Evolutionary conservation across 1,284 basidiomycete genomes (phyloP), one percentile per base, ranked within the genome.

Genomic region (Gymnopus androsaceus): DNA sequence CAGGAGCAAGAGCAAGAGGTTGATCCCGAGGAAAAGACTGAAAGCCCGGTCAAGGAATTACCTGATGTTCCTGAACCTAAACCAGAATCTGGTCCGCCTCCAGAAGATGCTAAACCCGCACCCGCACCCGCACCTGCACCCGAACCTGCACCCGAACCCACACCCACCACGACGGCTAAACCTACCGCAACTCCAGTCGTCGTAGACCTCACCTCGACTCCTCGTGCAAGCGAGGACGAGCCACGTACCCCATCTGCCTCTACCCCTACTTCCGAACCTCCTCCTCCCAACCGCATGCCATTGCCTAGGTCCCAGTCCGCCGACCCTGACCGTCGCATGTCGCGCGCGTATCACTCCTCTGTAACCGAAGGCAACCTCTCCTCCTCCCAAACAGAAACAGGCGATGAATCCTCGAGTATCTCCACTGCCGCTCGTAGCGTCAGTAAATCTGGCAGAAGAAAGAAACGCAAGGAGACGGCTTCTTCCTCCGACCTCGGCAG

Each of bases 221-320:
- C 56, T 42, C 55, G 59, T 30, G 44, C 42, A 41, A 66, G 65
- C 48, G 68, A 69, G 51, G 63, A 63, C 33, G 59, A 58, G 21
- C 63, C 64, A 15, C 56, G 61, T 23, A 64, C 67, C 12, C 64
- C 69, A 14, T 53, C 63, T 21, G 59, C 64, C n/a, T 33, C 52
- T 11, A 37, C 56, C 51, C 33, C 45, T 40, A 33, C 41, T 11
- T 34, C 51, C 11, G 53, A 54, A 50, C 62, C 63, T 21, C 58
- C 59, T 5, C 65, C 63, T 3, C 65, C 73, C 15, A 65, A 72
- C 27, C 78, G 78, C 14, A 76, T 80, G 14, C 78, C 84, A 47
- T 78, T 88, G 45, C 84, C 79, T 31, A 86, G 89, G 21, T 90
- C 89, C 4, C 87, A 88, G 61, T 91, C 89, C 15, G 87, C 84